These are phyloP conservation scores for Lachancea waltii DNA, from an alignment of 805 yeast genomes.

Conservation along the genomic window DNA sequence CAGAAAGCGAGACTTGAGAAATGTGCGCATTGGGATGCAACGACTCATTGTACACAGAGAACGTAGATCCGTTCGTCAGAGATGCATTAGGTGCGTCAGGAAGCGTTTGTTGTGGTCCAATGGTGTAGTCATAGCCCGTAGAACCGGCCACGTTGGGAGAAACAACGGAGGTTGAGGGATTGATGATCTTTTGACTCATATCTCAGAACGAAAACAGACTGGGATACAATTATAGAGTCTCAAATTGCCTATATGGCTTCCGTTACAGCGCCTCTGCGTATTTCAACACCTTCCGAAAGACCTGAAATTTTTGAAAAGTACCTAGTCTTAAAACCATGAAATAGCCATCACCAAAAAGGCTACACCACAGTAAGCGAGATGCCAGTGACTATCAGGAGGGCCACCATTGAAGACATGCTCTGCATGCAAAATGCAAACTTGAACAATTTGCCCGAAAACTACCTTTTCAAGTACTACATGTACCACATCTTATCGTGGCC, in stretches of 20 bases:
- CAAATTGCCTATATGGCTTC: too few relatives aligned
- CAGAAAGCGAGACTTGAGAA: slow-evolving; percentile 55
- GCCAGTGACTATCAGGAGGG: slow-evolving; percentile 86
- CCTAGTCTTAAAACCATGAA: too few relatives aligned
- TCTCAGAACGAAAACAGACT: too few relatives aligned
- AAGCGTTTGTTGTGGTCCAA: slow-evolving; percentile 27
- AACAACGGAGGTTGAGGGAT: slow-evolving; percentile 19
- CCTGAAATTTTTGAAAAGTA: too few relatives aligned
- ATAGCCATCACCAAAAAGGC: too few relatives aligned
- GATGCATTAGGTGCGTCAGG: slow-evolving; percentile 12
- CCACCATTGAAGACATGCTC: slow-evolving; percentile 78
- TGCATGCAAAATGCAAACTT: slow-evolving; percentile 95
- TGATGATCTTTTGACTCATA: slow-evolving; percentile 25
- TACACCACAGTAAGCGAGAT: too few relatives aligned
- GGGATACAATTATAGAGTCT: too few relatives aligned
- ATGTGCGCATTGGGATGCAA: slow-evolving; percentile 15
- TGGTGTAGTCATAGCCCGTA: slow-evolving; percentile 26
- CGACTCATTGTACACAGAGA: slow-evolving; percentile 24
- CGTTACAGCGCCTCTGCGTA: too few relatives aligned
- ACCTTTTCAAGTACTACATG: slow-evolving; percentile 84
- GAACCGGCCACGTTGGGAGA: slow-evolving; percentile 2
- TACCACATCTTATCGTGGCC: slow-evolving; percentile 97
- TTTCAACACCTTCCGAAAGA: too few relatives aligned
- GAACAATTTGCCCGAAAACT: slow-evolving; percentile 91
- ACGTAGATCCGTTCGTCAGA: slow-evolving; percentile 7